These are phyloP conservation scores for Suhomyces maxii DNA, from an alignment of 1,139 yeast genomes.

Conservation along the genomic window DNA sequence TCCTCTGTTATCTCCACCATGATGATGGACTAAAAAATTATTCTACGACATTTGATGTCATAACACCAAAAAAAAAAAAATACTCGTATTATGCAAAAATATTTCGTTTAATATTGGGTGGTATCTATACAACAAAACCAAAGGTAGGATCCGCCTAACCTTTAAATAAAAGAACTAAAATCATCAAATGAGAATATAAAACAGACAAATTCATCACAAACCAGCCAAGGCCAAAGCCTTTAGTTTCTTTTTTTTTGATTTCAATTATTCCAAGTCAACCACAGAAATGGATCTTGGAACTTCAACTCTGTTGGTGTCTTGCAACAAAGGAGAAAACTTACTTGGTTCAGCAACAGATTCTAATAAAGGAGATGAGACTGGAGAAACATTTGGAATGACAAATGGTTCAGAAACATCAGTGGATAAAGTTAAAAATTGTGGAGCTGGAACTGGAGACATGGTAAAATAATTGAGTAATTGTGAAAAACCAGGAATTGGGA, in stretches of 20 bases:
- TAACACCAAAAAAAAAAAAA: too few species aligned
- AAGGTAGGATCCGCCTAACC: neutral
- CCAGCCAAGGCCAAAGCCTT: too few species aligned
- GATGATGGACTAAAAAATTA: too few species aligned
- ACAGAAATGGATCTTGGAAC: conserved; percentile 24
- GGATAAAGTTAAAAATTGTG: conserved; percentile 50
- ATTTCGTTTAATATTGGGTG: neutral
- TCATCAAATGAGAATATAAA: conserved; percentile 3
- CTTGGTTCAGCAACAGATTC: conserved; percentile 16
- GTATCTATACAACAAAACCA: neutral
- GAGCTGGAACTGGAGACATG: conserved; percentile 13
- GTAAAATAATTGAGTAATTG: neutral
- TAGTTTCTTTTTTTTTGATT: too few species aligned
- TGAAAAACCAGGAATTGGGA: neutral
- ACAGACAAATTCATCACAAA: too few species aligned
- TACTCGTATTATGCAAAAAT: too few species aligned
- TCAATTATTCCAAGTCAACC: conserved; percentile 25
- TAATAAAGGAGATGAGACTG: conserved; percentile 46
- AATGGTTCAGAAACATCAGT: conserved; percentile 61
- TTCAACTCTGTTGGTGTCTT: conserved; percentile 11
- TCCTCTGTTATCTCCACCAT: too few species aligned
- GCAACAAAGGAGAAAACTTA: conserved; percentile 15
- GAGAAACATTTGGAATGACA: conserved; percentile 63
- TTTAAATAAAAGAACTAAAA: conserved; percentile 3
- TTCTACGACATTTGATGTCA: neutral